Base-by-base conservation (phyloP, 2,329 filamentous ascomycete genomes). In the Chrysoporthe puriensis region DNA sequence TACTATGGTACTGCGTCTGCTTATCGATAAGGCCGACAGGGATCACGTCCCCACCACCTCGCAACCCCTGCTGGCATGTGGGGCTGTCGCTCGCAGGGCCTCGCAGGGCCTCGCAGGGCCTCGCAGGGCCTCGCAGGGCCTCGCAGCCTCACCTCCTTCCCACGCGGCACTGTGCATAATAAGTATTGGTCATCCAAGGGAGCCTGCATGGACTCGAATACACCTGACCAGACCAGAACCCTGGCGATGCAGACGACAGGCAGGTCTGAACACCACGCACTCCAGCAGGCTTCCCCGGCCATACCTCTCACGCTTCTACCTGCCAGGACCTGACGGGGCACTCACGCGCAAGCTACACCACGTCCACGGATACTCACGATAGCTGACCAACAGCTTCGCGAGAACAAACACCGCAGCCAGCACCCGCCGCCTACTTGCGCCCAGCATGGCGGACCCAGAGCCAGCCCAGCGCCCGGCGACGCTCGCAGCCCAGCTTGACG, bases 401-500 rank as follows among this genome's bases (percentile, higher is more conserved):
- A 26, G 26, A 26, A 26, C 26, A 26, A 26, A 26, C 26, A 26
- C 26, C 26, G 2, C 26, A 26, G 26, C 26, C 26, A 26, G 26
- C 26, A 26, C 26, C 26, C 26, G 26, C 26, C 26, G 26, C 26
- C 26, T 2, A 2, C 26, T 0, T 42, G 9, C 14, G 9, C 40
- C 16, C 32, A 54, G 54, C 4, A 67, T 65, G 65, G 62, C 66
- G 60, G 68, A 68, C 36, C 16, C 61, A n/a, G 65, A 56, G 48
- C 54, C 52, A 14, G 42, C 65, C 36, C 26, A 66, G 52, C 46
- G 46, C 18, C 43, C 52, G 42, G 40, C 44, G 26, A 14, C 62
- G 26, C 56, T 65, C 40, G 34, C 64, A 11, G 42, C 61, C 4
- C 68, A 66, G 9, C 78, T 89, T 21, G 79, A 84, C 32, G 85